A percentile compares a stretch with the other conserved stretches of the same genome.
phyloP scores from a whole-genome alignment of 2,329 filamentous ascomycete genomes.

The Alternaria metachromatica region DNA sequence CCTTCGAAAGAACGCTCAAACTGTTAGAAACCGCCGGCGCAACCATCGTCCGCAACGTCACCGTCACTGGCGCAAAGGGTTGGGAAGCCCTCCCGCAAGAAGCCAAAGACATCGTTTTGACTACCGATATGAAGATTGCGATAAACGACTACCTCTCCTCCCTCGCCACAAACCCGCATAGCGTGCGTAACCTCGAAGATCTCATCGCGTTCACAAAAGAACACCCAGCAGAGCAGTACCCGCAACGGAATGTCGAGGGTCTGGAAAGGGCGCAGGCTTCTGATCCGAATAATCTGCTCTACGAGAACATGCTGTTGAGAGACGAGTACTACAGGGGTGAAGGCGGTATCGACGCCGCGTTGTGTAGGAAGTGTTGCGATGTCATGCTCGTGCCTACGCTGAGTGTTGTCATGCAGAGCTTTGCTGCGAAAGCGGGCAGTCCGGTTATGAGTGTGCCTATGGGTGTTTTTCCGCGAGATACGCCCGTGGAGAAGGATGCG shows the following conservation, averaged over 20 bases:
- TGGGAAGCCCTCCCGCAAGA: slow-evolving; percentile 50
- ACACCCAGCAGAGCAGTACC: slow-evolving; percentile 62
- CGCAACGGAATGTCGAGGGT: slow-evolving; percentile 58
- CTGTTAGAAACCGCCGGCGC: slow-evolving; percentile 13
- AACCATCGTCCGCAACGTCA: slow-evolving; percentile 26
- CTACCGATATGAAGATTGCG: slow-evolving; percentile 63
- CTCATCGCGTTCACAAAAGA: slow-evolving; percentile 61
- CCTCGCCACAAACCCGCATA: slow-evolving; percentile 62
- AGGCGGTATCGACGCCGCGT: slow-evolving; percentile 63
- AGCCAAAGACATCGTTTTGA: slow-evolving; percentile 50
- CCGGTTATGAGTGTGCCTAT: slow-evolving; percentile 68
- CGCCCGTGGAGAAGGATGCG: slow-evolving; percentile 50
- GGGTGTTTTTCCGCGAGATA: slow-evolving; percentile 58
- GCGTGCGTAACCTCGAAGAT: slow-evolving; percentile 58
- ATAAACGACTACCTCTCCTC: slow-evolving; percentile 62
- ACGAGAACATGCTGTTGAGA: slow-evolving; percentile 60
- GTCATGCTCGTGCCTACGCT: slow-evolving; percentile 64
- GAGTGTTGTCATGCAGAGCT: slow-evolving; percentile 53
- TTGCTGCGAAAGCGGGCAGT: slow-evolving; percentile 49
- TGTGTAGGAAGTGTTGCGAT: slow-evolving; percentile 61
- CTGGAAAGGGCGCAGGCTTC: slow-evolving; percentile 46
- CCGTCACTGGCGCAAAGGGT: slow-evolving; percentile 46
- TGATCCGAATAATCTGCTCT: slow-evolving; percentile 53
- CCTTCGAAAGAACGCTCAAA: slow-evolving; percentile 6
- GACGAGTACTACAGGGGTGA: slow-evolving; percentile 60